Evolutionary conservation across 768 basidiomycete species (phyloP).

Genomic region (Leccinum rimulosum): DNA sequence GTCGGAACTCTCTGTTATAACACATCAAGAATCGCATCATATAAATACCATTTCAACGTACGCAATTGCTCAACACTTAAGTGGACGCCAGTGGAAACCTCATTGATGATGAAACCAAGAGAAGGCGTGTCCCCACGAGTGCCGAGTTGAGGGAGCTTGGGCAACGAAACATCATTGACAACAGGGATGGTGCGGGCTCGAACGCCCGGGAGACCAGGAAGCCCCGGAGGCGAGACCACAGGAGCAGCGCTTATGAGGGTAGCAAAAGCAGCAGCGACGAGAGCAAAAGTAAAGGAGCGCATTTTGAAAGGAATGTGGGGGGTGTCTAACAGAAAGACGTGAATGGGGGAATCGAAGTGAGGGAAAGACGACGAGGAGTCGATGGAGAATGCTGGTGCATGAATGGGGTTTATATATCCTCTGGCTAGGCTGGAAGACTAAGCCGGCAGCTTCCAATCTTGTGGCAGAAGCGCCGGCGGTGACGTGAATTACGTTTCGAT

Average conservation of each 20-base stretch:
- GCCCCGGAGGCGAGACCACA: neutral
- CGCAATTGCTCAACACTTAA: conserved; percentile 23
- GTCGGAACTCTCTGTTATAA: conserved; percentile 24
- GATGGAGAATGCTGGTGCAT: conserved; percentile 2
- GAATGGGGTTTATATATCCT: neutral
- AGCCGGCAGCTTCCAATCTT: neutral
- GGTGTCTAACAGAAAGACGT: conserved; percentile 17
- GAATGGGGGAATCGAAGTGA: neutral
- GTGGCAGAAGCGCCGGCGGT: neutral
- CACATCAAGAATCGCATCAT: conserved; percentile 1
- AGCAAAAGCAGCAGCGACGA: conserved; percentile 30
- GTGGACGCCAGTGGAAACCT: conserved; percentile 13
- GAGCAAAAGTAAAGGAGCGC: conserved; percentile 32
- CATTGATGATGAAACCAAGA: conserved; percentile 29
- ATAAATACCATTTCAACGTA: conserved; percentile 14
- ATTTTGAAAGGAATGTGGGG: conserved; percentile 36
- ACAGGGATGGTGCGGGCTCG: too few species aligned
- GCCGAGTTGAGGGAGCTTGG: neutral
- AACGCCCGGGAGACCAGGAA: neutral
- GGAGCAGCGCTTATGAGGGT: conserved; percentile 28
- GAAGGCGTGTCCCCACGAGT: conserved; percentile 5
- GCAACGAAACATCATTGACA: neutral
- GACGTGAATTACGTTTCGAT: neutral
- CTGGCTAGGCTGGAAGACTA: neutral
- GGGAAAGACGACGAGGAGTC: conserved; percentile 21